These are phyloP conservation scores for Aspergillus japonicus DNA, from an alignment of 2,329 filamentous ascomycete genomes.

Conservation along the genomic window DNA sequence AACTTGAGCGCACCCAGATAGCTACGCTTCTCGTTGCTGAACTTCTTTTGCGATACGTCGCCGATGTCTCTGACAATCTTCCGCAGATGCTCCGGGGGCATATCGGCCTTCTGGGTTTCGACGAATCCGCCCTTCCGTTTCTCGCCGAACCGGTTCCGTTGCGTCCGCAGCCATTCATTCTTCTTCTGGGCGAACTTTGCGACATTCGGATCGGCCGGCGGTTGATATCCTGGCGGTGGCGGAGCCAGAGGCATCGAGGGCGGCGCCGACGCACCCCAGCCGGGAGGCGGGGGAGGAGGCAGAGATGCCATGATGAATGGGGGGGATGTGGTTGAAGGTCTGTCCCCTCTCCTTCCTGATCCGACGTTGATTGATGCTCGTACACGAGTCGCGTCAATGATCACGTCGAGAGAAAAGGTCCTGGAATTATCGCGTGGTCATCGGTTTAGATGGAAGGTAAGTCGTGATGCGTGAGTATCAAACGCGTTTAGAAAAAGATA, in stretches of 20 bases:
- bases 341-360: constrained; percentile 23
- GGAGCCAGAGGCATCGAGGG: constrained; percentile 61
- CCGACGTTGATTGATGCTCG: constrained; percentile 23
- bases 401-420: constrained; percentile 27
- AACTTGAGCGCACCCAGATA: constrained; percentile 97
- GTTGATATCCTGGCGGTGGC: constrained; percentile 81
- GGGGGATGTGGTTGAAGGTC: constrained; percentile 20
- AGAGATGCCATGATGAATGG: constrained; percentile 55
- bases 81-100: constrained; percentile 96
- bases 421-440: constrained; percentile 20
- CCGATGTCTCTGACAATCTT: constrained; percentile 99
- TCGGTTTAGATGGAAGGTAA: constrained; percentile 8
- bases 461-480: not conserved
- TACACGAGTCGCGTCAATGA: constrained; percentile 35
- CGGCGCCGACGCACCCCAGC: constrained; percentile 57
- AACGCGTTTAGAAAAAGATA: constrained; percentile 5
- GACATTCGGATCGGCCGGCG: constrained; percentile 75
- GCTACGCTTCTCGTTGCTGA: constrained; percentile 96
- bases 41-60: constrained; percentile 98
- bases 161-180: constrained; percentile 92
- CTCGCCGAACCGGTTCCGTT: constrained; percentile 91
- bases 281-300: constrained; percentile 67
- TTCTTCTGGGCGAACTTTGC: constrained; percentile 99
- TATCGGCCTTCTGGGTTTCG: constrained; percentile 96
- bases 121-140: constrained; percentile 96